Evolutionary conservation across 495 filamentous ascomycete species (phyloP), one percentile per base, ranked within the genome.

Genomic region (Penicillium salamii): DNA sequence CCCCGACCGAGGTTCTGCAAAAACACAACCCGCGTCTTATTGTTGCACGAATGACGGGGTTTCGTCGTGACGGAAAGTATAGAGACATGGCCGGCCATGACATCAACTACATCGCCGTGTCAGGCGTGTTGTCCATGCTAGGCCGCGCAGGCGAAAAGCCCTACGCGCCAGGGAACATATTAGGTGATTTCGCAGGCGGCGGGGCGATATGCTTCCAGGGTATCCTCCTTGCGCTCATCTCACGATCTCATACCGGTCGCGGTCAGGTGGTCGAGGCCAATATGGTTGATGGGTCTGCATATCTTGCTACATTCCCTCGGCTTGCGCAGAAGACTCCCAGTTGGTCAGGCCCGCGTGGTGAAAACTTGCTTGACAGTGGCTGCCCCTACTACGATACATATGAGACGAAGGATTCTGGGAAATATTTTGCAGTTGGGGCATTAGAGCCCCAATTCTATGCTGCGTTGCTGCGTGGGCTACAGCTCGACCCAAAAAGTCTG

Each of bases 41-140:
- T 42, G 83, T 95, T 35, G 89, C 79, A 5, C 86, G 91, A 13
- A 80, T 97, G 74, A 92, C 91, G 5, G 92, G 92, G 0, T 96
- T 96, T 63, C 78, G 91, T 5, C 79, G 90, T 19, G 89, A 92
- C 59, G 91, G 91, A 1, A 84, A 83, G 54, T 97, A 95, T 67
- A 80, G 79, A 34, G 59, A 74, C 50, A 96, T 96, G 90, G 92
- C 92, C 0, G 91, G 92, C n/a, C 92, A 97, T 57, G 92, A 97
- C 63, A 96, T 97, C 63, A 97, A 97, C 61, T 97, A 96, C 67
- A 84, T 97, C 18, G 88, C 91, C 28, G 89, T 95, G 0, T 88
- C 86, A 1, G 92, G 92, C 0, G 86, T 87, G 0, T 68, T 97
- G 12, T 78, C 76, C 1, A 75, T 95, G 69, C 76, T 97, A 0